Evolutionary conservation across 1,139 yeast genomes (phyloP).

Genomic region (Yueomyces sp.): DNA sequence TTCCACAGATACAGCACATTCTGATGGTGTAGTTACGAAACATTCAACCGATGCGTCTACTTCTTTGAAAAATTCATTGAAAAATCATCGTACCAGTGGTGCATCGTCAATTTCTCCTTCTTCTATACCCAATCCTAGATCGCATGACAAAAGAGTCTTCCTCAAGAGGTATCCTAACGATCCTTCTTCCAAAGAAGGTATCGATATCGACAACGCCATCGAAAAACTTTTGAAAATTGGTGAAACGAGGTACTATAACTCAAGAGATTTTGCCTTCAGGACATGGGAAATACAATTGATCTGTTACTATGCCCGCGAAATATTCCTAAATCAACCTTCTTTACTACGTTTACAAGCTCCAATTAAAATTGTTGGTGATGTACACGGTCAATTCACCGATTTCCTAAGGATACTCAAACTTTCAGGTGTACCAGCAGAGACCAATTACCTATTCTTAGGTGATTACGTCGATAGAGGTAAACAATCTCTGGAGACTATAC

Average conservation of each 20-base stretch:
- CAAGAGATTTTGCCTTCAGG: slow-evolving; percentile 25
- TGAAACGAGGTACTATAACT: slow-evolving; percentile 15
- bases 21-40: neutral
- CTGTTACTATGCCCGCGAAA: slow-evolving; percentile 53
- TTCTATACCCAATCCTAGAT: slow-evolving; percentile 2
- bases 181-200: slow-evolving; percentile 14
- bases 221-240: slow-evolving; percentile 21
- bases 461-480: slow-evolving; percentile 98
- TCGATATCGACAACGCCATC: slow-evolving; percentile 22
- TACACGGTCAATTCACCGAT: slow-evolving; percentile 96
- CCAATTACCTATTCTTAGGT: slow-evolving; percentile 86
- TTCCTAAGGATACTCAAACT: slow-evolving; percentile 88
- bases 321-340: slow-evolving; percentile 68
- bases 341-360: slow-evolving; percentile 69
- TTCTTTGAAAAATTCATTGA: neutral
- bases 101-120: neutral
- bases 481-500: slow-evolving; percentile 89
- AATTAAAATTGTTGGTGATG: slow-evolving; percentile 86
- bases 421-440: slow-evolving; percentile 99
- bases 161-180: slow-evolving; percentile 21
- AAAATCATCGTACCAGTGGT: neutral
- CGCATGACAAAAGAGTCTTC: slow-evolving; percentile 7
- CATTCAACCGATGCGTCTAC: neutral
- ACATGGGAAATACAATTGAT: slow-evolving; percentile 50
- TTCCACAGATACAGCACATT: neutral